Evolutionary conservation across 2,329 filamentous ascomycete species (phyloP).

Genomic region (Cercospora zeina): DNA sequence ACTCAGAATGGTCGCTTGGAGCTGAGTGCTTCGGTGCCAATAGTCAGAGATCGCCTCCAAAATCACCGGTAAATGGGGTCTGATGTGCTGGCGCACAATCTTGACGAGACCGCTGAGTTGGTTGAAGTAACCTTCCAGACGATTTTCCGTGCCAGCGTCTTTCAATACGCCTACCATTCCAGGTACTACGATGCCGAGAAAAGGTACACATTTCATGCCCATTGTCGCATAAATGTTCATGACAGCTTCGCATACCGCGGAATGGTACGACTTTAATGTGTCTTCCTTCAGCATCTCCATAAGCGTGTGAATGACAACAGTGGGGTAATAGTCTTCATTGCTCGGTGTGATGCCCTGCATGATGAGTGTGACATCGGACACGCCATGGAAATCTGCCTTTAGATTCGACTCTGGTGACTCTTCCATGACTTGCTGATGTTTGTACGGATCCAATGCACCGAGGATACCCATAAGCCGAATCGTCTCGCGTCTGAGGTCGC

Average conservation of each 20-base stretch:
- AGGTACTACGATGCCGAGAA: slow-evolving; percentile 89
- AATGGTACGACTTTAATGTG: slow-evolving; percentile 87
- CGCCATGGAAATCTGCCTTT: slow-evolving; percentile 62
- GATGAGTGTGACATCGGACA: slow-evolving; percentile 94
- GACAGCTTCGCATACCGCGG: slow-evolving; percentile 91
- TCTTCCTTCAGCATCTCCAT: slow-evolving; percentile 88
- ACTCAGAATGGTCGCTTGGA: slow-evolving; percentile 88
- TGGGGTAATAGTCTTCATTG: slow-evolving; percentile 97
- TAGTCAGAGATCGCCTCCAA: slow-evolving; percentile 84
- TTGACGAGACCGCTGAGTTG: slow-evolving; percentile 89
- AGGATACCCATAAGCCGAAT: slow-evolving; percentile 96
- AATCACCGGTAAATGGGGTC: slow-evolving; percentile 84
- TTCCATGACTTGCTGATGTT: slow-evolving; percentile 92
- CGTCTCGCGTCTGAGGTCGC: slow-evolving; percentile 83
- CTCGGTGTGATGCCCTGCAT: slow-evolving; percentile 97
- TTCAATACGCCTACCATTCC: slow-evolving; percentile 89
- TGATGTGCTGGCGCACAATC: slow-evolving; percentile 94
- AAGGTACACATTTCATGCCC: slow-evolving; percentile 92
- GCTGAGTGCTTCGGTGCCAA: slow-evolving; percentile 76
- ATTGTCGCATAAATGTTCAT: slow-evolving; percentile 99
- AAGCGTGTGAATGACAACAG: slow-evolving; percentile 93
- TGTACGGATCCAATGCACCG: slow-evolving; percentile 92
- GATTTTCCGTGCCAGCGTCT: slow-evolving; percentile 65
- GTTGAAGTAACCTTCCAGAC: slow-evolving; percentile 92
- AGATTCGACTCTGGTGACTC: slow-evolving; percentile 78